phyloP scores from a whole-genome alignment of 1,284 basidiomycete genomes.

The Pascua guehoae region DNA sequence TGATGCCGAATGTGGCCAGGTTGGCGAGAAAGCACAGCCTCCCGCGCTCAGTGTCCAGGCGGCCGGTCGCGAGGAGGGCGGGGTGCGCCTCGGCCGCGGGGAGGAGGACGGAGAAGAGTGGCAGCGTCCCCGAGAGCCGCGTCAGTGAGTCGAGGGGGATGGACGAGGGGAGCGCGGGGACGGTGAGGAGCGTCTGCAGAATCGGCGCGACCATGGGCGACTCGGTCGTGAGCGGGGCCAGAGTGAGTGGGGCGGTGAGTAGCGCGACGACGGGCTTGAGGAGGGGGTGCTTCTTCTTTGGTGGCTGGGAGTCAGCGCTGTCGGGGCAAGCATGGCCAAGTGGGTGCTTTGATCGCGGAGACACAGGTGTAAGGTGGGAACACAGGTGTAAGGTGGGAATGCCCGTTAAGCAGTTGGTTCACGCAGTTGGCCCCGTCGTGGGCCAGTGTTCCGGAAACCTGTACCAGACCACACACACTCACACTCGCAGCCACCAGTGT shows the following conservation, averaged over 20 bases:
- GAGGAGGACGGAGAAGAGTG: slow-evolving; percentile 38
- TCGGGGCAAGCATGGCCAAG: too few species aligned
- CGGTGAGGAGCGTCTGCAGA: slow-evolving; percentile 36
- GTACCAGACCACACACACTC: slow-evolving; percentile 16
- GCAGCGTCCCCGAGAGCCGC: slow-evolving; percentile 36
- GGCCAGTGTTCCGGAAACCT: too few species aligned
- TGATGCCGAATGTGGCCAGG: slow-evolving; percentile 47
- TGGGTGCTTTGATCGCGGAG: too few species aligned
- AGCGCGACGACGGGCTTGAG: slow-evolving; percentile 34
- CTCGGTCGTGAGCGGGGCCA: slow-evolving; percentile 9
- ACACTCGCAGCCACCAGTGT: slow-evolving; percentile 31
- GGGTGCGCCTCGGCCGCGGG: slow-evolving; percentile 29
- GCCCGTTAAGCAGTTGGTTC: too few species aligned
- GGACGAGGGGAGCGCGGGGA: slow-evolving; percentile 41
- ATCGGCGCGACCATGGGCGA: slow-evolving; percentile 29
- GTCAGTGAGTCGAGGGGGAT: slow-evolving; percentile 45
- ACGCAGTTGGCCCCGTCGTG: too few species aligned
- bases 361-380: too few species aligned
- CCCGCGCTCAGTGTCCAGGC: slow-evolving; percentile 35
- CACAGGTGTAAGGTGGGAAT: too few species aligned
- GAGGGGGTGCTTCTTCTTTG: slow-evolving; percentile 43
- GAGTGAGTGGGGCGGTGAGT: slow-evolving; percentile 31
- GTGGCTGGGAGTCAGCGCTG: slow-evolving; percentile 9
- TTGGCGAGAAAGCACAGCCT: slow-evolving; percentile 46
- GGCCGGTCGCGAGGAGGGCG: slow-evolving; percentile 21